Conservation (phyloP, 306 rosid species). For the Prunus salicina region DNA sequence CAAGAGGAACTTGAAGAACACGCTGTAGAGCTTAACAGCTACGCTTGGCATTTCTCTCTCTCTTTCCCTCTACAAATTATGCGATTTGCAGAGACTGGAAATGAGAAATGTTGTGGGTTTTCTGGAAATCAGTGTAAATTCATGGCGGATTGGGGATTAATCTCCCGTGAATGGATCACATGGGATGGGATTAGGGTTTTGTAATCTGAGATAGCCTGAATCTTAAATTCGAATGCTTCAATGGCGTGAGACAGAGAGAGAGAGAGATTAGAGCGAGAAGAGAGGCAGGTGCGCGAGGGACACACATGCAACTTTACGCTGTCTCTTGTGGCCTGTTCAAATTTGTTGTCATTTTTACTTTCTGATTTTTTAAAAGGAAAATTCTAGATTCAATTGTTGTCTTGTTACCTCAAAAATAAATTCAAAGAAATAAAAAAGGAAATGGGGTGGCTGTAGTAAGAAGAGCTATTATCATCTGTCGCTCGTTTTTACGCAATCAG, state of each 20-base stretch:
- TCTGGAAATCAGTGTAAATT: constrained; percentile 12
- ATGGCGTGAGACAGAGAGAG: constrained; percentile 30
- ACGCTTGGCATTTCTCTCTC: constrained; percentile 76
- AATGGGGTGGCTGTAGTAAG: no score
- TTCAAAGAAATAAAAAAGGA: neutral
- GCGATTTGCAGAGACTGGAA: constrained; percentile 21
- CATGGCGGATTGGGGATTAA: constrained; percentile 11
- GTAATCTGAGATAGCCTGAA: constrained; percentile 27
- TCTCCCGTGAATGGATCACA: constrained; percentile 1
- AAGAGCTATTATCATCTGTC: neutral
- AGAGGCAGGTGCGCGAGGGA: constrained; percentile 19
- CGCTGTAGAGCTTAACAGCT: constrained; percentile 93
- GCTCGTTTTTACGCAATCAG: neutral
- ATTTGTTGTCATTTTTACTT: neutral
- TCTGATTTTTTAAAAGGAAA: neutral
- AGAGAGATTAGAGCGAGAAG: neutral
- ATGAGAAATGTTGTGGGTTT: constrained; percentile 2
- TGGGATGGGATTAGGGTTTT: constrained; percentile 24
- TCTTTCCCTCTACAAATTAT: neutral
- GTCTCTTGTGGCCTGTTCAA: neutral
- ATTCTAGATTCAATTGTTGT: neutral
- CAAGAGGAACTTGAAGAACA: constrained; percentile 90
- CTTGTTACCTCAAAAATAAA: neutral
- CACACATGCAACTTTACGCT: constrained; percentile 26
- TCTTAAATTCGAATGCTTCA: constrained; percentile 24